These are phyloP conservation scores for Candida ascalaphidarum DNA, from an alignment of 805 yeast species.

Conservation along the genomic window DNA sequence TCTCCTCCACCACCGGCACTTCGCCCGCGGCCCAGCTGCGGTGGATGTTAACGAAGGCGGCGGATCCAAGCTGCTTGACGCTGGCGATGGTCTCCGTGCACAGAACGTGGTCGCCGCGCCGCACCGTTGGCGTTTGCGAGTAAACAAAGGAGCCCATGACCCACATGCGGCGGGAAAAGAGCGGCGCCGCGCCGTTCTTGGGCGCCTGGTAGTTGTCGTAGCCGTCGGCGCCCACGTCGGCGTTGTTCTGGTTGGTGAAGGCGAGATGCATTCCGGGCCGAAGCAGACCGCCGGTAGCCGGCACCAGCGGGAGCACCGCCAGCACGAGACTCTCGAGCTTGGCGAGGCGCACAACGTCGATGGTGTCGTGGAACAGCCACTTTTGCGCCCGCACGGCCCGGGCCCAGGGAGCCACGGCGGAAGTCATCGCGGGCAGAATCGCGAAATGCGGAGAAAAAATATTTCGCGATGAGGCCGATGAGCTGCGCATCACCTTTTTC, in stretches of 20 bases:
- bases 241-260: conserved; percentile 53
- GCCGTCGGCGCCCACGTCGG: conserved; percentile 57
- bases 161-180: conserved; percentile 69
- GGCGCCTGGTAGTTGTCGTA: conserved; percentile 79
- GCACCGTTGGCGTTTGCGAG: conserved; percentile 14
- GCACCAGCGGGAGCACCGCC: no score
- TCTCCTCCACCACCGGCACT: conserved; percentile 34
- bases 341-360: no score
- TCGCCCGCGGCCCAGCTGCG: conserved; percentile 31
- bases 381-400: no score
- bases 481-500: no score
- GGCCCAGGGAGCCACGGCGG: no score
- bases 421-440: no score
- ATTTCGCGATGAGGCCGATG: no score
- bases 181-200: conserved; percentile 10
- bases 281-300: no score
- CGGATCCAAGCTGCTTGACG: conserved; percentile 24
- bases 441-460: no score
- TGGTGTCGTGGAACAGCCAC: no score
- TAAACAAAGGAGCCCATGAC: conserved; percentile 51
- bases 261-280: conserved; percentile 59
- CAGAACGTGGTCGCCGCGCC: conserved; percentile 25
- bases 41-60: conserved; percentile 46
- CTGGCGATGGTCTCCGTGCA: conserved; percentile 48
- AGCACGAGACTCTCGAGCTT: no score